Conservation (phyloP, 768 basidiomycete species). For the Crepidotus variabilis region DNA sequence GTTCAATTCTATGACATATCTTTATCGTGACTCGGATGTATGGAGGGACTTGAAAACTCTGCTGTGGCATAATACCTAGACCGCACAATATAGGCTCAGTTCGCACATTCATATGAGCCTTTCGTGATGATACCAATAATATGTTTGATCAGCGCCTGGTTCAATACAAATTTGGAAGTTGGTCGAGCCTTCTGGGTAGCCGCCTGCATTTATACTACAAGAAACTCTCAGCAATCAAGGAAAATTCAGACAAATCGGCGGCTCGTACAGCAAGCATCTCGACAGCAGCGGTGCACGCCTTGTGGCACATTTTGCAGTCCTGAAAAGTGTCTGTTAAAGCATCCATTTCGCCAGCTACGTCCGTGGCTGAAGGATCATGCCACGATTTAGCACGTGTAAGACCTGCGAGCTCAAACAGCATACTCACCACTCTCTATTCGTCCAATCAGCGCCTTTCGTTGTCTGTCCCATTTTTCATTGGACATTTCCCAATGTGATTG, state of each 20-base stretch:
- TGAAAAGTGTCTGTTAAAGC: slow-evolving; percentile 40
- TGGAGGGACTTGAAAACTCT: slow-evolving; percentile 84
- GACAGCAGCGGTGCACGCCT: slow-evolving; percentile 60
- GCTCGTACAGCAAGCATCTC: slow-evolving; percentile 64
- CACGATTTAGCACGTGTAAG: slow-evolving; percentile 1
- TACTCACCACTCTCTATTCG: slow-evolving; percentile 51
- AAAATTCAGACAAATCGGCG: not conserved
- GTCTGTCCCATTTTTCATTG: slow-evolving; percentile 45
- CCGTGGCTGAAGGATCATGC: slow-evolving; percentile 42
- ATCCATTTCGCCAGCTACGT: slow-evolving; percentile 67
- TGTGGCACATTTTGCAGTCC: slow-evolving; percentile 50
- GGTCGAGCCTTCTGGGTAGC: slow-evolving; percentile 48
- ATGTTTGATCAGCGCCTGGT: not conserved
- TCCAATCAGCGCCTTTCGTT: slow-evolving; percentile 39
- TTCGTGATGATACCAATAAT: not conserved
- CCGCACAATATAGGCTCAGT: not conserved
- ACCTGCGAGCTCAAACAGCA: no score
- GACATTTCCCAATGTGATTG: slow-evolving; percentile 44
- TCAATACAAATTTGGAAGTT: slow-evolving; percentile 31
- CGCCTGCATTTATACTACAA: slow-evolving; percentile 61
- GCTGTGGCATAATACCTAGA: slow-evolving; percentile 79
- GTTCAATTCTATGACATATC: slow-evolving; percentile 94
- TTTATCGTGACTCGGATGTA: slow-evolving; percentile 88
- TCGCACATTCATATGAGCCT: not conserved
- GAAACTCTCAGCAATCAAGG: slow-evolving; percentile 3